Evolutionary conservation across 345 rosid species (phyloP).

Genomic region (Pugionium cornutum): DNA sequence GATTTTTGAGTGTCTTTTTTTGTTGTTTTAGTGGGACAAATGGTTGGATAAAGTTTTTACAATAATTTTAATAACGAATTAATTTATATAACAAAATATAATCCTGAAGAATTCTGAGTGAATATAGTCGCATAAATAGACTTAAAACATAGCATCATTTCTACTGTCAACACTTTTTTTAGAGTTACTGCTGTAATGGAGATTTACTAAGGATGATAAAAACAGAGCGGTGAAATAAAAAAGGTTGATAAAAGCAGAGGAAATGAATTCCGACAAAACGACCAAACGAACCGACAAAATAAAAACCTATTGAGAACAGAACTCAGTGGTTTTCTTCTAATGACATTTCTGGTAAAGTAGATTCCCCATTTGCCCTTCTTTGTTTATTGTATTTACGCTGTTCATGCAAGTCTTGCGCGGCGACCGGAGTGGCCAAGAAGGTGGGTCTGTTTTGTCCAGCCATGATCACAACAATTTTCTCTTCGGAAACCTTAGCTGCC

Average conservation of each 20-base stretch:
- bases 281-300: constrained; percentile 7
- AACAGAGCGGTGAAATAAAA: no score
- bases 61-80: no score
- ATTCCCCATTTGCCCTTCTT: constrained; percentile 31
- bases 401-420: constrained; percentile 24
- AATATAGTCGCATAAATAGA: no score
- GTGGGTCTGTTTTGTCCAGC: constrained; percentile 72
- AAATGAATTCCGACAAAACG: constrained; percentile 13
- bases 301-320: constrained; percentile 18
- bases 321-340: constrained; percentile 3
- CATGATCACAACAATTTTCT: constrained; percentile 72
- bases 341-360: no score
- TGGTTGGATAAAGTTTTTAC: no score
- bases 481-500: constrained; percentile 44
- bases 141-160: no score
- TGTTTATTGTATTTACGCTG: not conserved
- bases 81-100: no score
- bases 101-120: no score
- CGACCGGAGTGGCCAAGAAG: constrained; percentile 65
- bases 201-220: constrained; percentile 21
- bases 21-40: no score
- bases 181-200: not conserved
- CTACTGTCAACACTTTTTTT: no score
- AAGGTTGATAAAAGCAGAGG: constrained; percentile 17
- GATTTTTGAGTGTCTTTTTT: no score